Conservation (phyloP, 179 eudicot species). For the Camellia oleifera region DNA sequence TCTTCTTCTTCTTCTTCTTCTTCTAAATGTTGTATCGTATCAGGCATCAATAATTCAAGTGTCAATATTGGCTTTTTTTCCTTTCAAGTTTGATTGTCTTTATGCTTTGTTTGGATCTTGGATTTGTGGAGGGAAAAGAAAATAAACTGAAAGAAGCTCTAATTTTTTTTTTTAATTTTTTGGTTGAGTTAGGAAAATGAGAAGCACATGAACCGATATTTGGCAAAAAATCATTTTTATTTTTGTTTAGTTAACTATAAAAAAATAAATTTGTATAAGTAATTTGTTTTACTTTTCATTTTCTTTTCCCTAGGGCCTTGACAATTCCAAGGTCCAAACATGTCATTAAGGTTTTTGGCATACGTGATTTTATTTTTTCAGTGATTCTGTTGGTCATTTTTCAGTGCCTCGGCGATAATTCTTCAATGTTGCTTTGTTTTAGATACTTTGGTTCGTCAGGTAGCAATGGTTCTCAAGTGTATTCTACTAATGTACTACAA, state of each 20-base stretch:
- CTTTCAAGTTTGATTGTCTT: not conserved
- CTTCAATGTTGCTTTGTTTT: conserved; percentile 13
- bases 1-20: not conserved
- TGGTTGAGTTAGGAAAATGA: too few relatives aligned
- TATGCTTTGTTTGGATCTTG: too few relatives aligned
- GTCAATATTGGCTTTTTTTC: not conserved
- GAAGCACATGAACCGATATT: too few relatives aligned
- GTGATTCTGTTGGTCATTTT: not conserved
- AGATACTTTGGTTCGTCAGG: conserved; percentile 92
- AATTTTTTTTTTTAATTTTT: too few relatives aligned
- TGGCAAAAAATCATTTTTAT: too few relatives aligned
- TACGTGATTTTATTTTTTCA: not conserved
- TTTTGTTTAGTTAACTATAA: too few relatives aligned
- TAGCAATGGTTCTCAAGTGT: conserved; percentile 78
- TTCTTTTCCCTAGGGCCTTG: too few relatives aligned
- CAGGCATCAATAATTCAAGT: not conserved
- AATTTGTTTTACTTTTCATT: too few relatives aligned
- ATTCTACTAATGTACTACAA: conserved; percentile 70
- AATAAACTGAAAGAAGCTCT: too few relatives aligned
- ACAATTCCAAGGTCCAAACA: too few relatives aligned
- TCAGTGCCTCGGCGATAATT: not conserved
- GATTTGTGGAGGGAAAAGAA: too few relatives aligned
- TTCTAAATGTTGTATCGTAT: not conserved
- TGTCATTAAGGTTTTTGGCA: not conserved
- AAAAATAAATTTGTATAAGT: too few relatives aligned